A percentile compares a stretch with the other conserved stretches of the same genome.
Evolutionary conservation across 2,329 filamentous ascomycete genomes (phyloP).

Genomic region (Trichoderma arundinaceum): DNA sequence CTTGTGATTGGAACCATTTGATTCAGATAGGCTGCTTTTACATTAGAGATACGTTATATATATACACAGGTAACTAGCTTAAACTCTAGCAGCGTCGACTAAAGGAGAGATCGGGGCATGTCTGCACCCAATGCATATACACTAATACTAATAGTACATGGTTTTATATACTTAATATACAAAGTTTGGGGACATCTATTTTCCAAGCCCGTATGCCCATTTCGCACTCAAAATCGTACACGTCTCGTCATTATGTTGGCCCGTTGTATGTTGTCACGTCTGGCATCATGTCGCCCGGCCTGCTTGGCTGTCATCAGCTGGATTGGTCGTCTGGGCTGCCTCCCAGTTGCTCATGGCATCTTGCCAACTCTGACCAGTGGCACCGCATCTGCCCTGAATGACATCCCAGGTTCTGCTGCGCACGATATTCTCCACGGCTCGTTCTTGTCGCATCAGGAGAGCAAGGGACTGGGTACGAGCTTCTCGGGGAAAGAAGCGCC

Average conservation of each 20-base stretch:
- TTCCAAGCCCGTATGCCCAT: not conserved
- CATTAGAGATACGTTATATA: not conserved
- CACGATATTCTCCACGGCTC: conserved; percentile 78
- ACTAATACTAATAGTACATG: not conserved
- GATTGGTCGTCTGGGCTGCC: conserved; percentile 39
- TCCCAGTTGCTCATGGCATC: conserved; percentile 69
- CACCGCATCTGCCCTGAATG: conserved; percentile 75
- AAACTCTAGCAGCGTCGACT: no score
- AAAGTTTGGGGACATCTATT: conserved; percentile 3
- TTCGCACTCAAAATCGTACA: conserved; percentile 5
- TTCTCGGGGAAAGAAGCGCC: conserved; percentile 79
- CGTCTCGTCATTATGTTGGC: not conserved
- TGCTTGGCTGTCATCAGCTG: conserved; percentile 6
- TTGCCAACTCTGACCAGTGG: conserved; percentile 63
- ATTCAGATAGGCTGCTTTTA: no score
- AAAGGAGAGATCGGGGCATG: not conserved
- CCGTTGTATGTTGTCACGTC: not conserved
- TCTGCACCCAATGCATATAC: not conserved
- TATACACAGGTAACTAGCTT: no score
- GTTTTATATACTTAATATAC: conserved; percentile 21
- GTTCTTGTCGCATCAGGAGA: conserved; percentile 73
- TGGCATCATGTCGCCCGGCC: not conserved
- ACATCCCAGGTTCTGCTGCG: conserved; percentile 81
- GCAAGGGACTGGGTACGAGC: conserved; percentile 81
- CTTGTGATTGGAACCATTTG: not conserved